These are phyloP conservation scores for Hymenoscyphus fructigenus DNA, from an alignment of 2,329 filamentous ascomycete species.

Conservation along the genomic window DNA sequence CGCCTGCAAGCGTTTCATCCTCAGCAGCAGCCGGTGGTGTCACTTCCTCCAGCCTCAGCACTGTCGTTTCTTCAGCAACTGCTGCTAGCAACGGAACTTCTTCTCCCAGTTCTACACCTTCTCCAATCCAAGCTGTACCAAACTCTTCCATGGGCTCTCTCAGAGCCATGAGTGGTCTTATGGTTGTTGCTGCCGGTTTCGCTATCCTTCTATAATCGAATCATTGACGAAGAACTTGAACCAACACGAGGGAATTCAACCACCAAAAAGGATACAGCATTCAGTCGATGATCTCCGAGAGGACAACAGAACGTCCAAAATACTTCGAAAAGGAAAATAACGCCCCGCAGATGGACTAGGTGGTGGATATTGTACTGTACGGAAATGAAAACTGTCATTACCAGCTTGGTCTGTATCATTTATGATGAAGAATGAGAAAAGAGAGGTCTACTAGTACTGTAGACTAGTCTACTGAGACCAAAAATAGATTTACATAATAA, in stretches of 20 bases:
- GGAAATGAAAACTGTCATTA: not conserved
- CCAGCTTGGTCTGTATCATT: not conserved
- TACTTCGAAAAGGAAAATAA: not conserved
- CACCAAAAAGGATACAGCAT: too few species aligned
- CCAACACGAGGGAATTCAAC: too few species aligned
- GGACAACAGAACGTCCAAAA: not conserved
- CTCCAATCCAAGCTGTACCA: constrained; percentile 5
- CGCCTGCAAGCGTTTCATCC: not conserved
- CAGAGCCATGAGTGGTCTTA: constrained; percentile 5
- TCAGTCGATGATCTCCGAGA: not conserved
- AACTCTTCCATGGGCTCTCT: constrained; percentile 3
- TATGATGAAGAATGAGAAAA: not conserved
- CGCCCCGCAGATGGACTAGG: not conserved
- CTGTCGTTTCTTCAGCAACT: not conserved
- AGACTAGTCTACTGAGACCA: too few species aligned
- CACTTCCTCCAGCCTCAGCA: not conserved
- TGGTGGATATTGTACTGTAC: not conserved
- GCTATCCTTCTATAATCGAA: constrained; percentile 18
- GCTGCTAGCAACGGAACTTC: constrained; percentile 2
- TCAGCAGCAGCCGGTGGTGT: not conserved
- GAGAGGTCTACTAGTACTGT: too few species aligned
- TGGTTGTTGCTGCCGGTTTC: constrained; percentile 18
- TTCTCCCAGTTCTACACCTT: constrained; percentile 3
- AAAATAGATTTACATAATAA: too few species aligned
- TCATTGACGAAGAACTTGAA: not conserved